These are phyloP conservation scores for Pyrenula aspistea DNA, from an alignment of 495 filamentous ascomycete genomes.

Conservation along the genomic window DNA sequence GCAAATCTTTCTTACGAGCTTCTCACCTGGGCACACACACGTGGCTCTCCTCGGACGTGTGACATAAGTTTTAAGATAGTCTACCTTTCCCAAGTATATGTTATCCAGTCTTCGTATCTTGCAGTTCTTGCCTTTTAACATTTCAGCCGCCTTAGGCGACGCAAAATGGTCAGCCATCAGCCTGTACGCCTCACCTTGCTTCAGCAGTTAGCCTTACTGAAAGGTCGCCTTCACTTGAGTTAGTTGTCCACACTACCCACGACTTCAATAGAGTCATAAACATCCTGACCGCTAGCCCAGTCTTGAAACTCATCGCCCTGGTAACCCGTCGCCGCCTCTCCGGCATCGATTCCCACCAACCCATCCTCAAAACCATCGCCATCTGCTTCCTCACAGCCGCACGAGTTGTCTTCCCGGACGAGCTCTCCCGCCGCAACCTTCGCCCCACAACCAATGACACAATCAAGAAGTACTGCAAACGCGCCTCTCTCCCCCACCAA, in stretches of 20 bases:
- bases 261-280: not conserved
- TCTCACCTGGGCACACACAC: too few species aligned
- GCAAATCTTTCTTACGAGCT: too few species aligned
- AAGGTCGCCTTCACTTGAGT: not conserved
- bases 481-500: not conserved
- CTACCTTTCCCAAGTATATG: too few species aligned
- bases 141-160: too few species aligned
- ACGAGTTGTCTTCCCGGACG: not conserved
- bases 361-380: not conserved
- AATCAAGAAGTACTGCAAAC: not conserved
- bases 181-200: not conserved
- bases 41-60: too few species aligned
- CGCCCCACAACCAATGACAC: not conserved
- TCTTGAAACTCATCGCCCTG: not conserved
- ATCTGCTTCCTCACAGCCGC: not conserved
- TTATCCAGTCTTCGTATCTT: too few species aligned
- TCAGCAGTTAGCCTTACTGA: not conserved
- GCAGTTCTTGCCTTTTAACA: too few species aligned
- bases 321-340: not conserved
- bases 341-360: not conserved
- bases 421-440: not conserved
- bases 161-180: not conserved
- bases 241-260: not conserved
- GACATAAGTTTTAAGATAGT: too few species aligned
- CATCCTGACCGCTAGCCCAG: not conserved